Conservation (phyloP, 345 rosid species). For the Bruguiera parviflora region DNA sequence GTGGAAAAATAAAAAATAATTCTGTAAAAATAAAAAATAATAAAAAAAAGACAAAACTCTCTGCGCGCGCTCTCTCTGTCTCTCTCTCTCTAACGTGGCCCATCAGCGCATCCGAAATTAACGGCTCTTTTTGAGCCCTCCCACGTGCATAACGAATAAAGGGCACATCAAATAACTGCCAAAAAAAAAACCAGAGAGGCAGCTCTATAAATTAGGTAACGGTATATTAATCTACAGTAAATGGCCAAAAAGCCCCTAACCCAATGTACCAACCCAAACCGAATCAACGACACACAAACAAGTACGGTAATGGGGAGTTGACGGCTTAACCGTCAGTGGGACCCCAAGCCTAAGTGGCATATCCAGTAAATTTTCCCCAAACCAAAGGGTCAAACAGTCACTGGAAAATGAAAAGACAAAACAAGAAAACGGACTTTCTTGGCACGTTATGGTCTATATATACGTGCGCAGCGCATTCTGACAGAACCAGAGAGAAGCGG, state of each 20-base stretch:
- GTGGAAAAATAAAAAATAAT: no score
- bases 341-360: neutral
- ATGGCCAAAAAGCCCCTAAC: conserved; percentile 32
- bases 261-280: neutral
- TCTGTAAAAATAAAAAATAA: no score
- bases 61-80: no score
- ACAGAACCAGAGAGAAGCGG: no score
- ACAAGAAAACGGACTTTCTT: neutral
- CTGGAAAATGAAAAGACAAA: no score
- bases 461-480: neutral
- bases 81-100: neutral
- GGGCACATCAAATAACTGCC: no score
- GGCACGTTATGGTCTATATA: no score
- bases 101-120: conserved; percentile 3
- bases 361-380: neutral
- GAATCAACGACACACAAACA: neutral
- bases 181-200: no score
- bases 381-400: neutral
- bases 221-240: neutral
- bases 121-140: conserved; percentile 11
- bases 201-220: no score
- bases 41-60: no score
- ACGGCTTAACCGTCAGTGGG: neutral
- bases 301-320: neutral
- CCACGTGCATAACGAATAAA: no score